phyloP scores from a whole-genome alignment of 2,329 filamentous ascomycete genomes.

The Monosporascus sp. region DNA sequence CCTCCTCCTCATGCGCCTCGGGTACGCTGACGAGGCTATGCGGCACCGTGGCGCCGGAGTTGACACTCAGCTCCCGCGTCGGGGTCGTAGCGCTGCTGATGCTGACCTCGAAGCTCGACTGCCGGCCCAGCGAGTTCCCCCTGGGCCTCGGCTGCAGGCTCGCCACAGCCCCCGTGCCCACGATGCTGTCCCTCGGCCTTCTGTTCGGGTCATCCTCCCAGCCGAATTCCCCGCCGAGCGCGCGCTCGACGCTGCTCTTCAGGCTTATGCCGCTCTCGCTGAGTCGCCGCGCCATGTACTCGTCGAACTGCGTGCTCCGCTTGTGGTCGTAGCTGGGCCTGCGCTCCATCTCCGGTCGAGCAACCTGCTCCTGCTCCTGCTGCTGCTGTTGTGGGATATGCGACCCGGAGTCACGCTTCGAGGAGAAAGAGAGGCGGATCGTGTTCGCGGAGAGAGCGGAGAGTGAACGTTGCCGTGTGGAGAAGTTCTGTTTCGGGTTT shows the following conservation, averaged over 20 bases:
- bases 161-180: slow-evolving; percentile 13
- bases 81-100: slow-evolving; percentile 6
- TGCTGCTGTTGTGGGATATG: slow-evolving; percentile 9
- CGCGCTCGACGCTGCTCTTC: slow-evolving; percentile 22
- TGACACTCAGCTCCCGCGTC: background rate
- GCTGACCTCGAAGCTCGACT: slow-evolving; percentile 20
- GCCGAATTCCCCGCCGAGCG: slow-evolving; percentile 28
- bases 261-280: slow-evolving; percentile 18
- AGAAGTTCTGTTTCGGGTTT: slow-evolving; percentile 1
- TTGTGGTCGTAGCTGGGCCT: slow-evolving; percentile 35
- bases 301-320: slow-evolving; percentile 43
- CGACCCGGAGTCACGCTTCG: slow-evolving; percentile 8
- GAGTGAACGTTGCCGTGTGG: slow-evolving; percentile 13
- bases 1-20: slow-evolving; percentile 23
- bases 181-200: slow-evolving; percentile 5
- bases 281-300: slow-evolving; percentile 32
- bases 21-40: slow-evolving; percentile 25
- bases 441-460: slow-evolving; percentile 19
- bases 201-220: slow-evolving; percentile 10
- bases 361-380: background rate
- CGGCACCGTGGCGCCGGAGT: slow-evolving; percentile 4
- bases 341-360: slow-evolving; percentile 6
- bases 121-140: slow-evolving; percentile 16
- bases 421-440: slow-evolving; percentile 8
- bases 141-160: slow-evolving; percentile 13